Evolutionary conservation across 495 filamentous ascomycete species (phyloP).

Genomic region (Rusavskia elegans): DNA sequence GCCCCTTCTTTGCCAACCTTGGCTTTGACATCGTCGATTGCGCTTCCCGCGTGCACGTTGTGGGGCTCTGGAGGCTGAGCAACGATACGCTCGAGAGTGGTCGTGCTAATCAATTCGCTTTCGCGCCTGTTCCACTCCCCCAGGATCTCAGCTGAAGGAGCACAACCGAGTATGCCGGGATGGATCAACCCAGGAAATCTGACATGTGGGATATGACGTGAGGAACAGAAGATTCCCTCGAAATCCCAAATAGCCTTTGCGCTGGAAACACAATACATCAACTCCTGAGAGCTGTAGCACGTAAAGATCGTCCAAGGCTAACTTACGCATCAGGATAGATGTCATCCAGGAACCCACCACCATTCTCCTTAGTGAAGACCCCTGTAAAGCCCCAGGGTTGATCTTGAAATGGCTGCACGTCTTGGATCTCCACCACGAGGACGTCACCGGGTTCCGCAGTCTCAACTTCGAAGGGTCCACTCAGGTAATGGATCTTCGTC

Average conservation of each 20-base stretch:
- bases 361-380: slow-evolving; percentile 68
- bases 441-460: slow-evolving; percentile 77
- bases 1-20: slow-evolving; percentile 82
- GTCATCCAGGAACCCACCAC: slow-evolving; percentile 85
- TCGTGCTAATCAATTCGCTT: slow-evolving; percentile 57
- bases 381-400: slow-evolving; percentile 89
- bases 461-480: slow-evolving; percentile 81
- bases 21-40: slow-evolving; percentile 40
- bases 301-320: background rate
- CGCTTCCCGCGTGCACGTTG: slow-evolving; percentile 58
- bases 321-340: slow-evolving; percentile 65
- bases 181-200: slow-evolving; percentile 88
- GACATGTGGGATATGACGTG: slow-evolving; percentile 77
- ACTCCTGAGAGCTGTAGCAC: background rate
- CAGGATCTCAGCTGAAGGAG: slow-evolving; percentile 54
- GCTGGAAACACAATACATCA: slow-evolving; percentile 19
- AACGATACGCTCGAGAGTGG: slow-evolving; percentile 52
- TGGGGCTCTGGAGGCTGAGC: slow-evolving; percentile 60
- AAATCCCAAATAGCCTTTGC: slow-evolving; percentile 97
- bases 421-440: slow-evolving; percentile 83
- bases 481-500: slow-evolving; percentile 72
- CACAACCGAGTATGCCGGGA: slow-evolving; percentile 84
- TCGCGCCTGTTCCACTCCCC: slow-evolving; percentile 72
- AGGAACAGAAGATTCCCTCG: slow-evolving; percentile 85
- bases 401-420: slow-evolving; percentile 80